Evolutionary conservation across 345 rosid species (phyloP).

Genomic region (Salix dunnii): DNA sequence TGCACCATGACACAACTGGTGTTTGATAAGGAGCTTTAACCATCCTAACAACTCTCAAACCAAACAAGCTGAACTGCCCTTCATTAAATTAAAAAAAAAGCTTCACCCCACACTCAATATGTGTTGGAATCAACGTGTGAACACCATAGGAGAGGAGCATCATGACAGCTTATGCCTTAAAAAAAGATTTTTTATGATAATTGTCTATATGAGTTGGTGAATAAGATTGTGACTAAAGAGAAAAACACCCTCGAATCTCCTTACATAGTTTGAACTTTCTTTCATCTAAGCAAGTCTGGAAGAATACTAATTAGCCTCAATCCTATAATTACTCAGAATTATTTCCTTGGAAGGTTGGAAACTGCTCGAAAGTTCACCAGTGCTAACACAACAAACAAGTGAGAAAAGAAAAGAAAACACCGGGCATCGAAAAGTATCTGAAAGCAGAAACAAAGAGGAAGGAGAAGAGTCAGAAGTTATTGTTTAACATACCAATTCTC

Average conservation of each 20-base stretch:
- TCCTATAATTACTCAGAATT: not conserved
- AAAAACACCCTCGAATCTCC: not conserved
- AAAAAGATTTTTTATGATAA: not conserved
- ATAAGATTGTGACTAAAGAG: not conserved
- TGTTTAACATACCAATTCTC: conserved; percentile 59
- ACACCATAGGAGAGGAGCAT: not conserved
- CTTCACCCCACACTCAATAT: not conserved
- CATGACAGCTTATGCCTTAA: not conserved
- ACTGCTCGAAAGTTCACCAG: not conserved
- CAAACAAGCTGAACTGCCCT: not conserved
- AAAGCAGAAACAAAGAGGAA: not conserved
- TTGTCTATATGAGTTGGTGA: not conserved
- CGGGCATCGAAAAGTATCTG: not conserved
- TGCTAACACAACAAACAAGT: not conserved
- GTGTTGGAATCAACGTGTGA: not conserved
- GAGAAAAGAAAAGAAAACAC: not conserved
- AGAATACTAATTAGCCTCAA: not conserved
- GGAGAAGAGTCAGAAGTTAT: no score
- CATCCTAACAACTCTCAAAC: not conserved
- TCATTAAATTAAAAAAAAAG: not conserved
- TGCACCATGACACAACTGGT: not conserved
- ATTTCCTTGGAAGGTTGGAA: not conserved
- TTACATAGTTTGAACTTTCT: not conserved
- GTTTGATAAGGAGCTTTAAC: not conserved
- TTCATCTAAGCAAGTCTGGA: not conserved